Conservation (phyloP, 768 basidiomycete species). For the Tulasnella sp. region DNA sequence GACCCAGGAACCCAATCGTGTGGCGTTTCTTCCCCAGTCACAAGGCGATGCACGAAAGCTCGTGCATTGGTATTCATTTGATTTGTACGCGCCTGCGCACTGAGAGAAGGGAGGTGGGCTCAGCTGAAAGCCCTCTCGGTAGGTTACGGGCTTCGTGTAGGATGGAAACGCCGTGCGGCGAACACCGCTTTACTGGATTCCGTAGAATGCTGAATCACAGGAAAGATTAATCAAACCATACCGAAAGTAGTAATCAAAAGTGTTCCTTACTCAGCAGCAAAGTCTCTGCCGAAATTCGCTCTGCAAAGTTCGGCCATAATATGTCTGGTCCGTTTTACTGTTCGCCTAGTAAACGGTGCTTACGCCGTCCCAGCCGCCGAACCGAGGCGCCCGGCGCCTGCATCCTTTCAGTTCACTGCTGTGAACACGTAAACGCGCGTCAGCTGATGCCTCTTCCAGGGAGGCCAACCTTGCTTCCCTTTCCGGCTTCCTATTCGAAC, state of each 20-base stretch:
- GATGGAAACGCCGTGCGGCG: neutral
- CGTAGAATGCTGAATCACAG: neutral
- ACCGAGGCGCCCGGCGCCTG: conserved; percentile 12
- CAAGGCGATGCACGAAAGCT: neutral
- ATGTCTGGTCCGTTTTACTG: neutral
- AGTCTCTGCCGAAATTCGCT: neutral
- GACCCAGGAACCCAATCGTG: neutral
- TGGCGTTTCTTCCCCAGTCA: neutral
- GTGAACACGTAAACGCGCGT: neutral
- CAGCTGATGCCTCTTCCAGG: neutral
- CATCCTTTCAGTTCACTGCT: neutral
- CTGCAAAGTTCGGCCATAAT: neutral
- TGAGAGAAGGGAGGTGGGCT: neutral
- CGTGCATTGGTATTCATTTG: neutral
- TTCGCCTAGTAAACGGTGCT: neutral
- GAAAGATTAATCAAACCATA: neutral
- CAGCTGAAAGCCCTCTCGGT: conserved; percentile 12
- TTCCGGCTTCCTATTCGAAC: conserved; percentile 1
- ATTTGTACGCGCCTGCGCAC: neutral
- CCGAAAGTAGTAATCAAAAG: neutral
- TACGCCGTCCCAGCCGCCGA: neutral
- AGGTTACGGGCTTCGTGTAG: neutral
- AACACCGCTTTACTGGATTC: neutral
- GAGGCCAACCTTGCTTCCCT: neutral
- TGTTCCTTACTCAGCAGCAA: neutral